Conservation (phyloP, 23 red algal species). For the Agarophyton chilense region DNA sequence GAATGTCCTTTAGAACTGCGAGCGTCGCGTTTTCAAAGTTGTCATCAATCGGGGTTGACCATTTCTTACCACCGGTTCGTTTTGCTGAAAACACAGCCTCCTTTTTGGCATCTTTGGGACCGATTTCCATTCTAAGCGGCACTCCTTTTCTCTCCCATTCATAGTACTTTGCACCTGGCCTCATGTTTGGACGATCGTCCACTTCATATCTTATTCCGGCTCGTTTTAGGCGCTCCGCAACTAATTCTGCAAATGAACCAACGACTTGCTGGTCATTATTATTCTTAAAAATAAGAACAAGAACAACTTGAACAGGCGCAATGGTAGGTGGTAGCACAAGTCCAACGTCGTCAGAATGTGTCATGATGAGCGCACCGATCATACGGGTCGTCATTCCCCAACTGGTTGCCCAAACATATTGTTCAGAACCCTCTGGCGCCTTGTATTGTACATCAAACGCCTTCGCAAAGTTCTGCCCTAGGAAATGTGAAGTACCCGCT, state of each 20-base stretch:
- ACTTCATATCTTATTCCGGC: constrained; percentile 65
- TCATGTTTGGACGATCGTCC: constrained; percentile 83
- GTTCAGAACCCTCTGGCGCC: constrained; percentile 31
- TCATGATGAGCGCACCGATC: constrained; percentile 98
- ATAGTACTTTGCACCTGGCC: constrained; percentile 95
- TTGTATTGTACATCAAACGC: constrained; percentile 94
- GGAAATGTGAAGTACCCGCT: constrained; percentile 92
- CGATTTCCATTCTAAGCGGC: constrained; percentile 93
- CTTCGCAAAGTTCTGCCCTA: constrained; percentile 92
- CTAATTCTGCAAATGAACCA: constrained; percentile 6
- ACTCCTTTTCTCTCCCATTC: constrained; percentile 99
- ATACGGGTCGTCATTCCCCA: constrained; percentile 97
- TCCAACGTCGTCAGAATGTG: constrained; percentile 93
- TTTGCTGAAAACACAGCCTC: constrained; percentile 58
- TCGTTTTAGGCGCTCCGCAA: constrained; percentile 39
- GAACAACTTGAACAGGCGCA: constrained; percentile 86
- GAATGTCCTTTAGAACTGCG: constrained; percentile 68
- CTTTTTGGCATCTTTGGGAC: constrained; percentile 73
- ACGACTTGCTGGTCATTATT: constrained; percentile 53
- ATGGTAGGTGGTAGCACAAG: constrained; percentile 89
- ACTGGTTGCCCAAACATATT: constrained; percentile 84
- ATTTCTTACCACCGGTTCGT: constrained; percentile 64
- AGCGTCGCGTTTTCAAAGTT: constrained; percentile 36
- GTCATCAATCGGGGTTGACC: constrained; percentile 55
- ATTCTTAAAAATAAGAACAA: constrained; percentile 84